phyloP scores from a whole-genome alignment of 306 rosid genomes.

The Pyrus communis region DNA sequence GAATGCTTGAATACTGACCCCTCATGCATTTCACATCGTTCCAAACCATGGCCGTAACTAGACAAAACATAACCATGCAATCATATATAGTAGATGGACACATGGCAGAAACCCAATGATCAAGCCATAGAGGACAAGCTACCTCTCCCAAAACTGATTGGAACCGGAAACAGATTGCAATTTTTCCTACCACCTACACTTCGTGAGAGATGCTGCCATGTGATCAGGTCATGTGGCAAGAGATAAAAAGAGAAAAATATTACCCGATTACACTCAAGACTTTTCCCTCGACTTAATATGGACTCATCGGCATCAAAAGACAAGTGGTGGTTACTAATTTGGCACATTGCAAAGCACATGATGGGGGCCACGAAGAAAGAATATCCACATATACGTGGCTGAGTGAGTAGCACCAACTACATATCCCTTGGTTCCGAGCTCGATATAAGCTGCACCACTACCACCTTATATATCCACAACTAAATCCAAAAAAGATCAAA shows the following conservation, averaged over 20 bases:
- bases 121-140: not conserved
- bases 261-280: too few species aligned
- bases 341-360: slow-evolving; percentile 2
- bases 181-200: not conserved
- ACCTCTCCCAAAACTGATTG: not conserved
- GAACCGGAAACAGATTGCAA: not conserved
- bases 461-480: not conserved
- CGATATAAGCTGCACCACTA: not conserved
- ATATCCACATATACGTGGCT: not conserved
- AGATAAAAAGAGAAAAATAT: too few species aligned
- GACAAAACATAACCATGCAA: slow-evolving; percentile 4
- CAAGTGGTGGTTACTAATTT: not conserved
- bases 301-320: too few species aligned
- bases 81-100: not conserved
- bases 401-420: not conserved
- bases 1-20: not conserved
- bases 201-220: not conserved
- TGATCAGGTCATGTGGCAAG: too few species aligned
- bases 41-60: not conserved
- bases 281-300: too few species aligned
- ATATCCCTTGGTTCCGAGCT: not conserved
- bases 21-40: not conserved
- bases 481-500: not conserved
- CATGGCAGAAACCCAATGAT: slow-evolving; percentile 5
- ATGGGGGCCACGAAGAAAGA: slow-evolving; percentile 16